These are phyloP conservation scores for Alternaria dauci DNA, from an alignment of 2,329 filamentous ascomycete species.

Conservation along the genomic window DNA sequence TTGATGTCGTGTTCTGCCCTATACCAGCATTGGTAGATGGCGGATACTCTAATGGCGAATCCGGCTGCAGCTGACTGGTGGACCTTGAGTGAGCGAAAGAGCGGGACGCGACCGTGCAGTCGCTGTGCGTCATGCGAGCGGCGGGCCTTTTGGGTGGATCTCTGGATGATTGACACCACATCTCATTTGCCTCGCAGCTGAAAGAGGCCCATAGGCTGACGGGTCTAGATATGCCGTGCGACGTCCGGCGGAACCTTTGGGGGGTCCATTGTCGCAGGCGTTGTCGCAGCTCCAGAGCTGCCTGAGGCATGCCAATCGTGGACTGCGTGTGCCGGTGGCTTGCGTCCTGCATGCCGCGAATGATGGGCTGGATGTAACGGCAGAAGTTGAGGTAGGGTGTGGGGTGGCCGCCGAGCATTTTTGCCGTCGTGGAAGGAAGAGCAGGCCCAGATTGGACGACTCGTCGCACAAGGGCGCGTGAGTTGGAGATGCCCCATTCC, in stretches of 20 bases:
- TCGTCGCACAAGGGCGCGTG: constrained; percentile 10
- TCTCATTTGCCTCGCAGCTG: constrained; percentile 13
- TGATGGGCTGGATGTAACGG: constrained; percentile 11
- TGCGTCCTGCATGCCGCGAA: constrained; percentile 19
- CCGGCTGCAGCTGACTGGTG: constrained; percentile 29
- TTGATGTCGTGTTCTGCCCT: constrained; percentile 28
- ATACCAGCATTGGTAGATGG: constrained; percentile 15
- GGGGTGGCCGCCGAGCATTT: constrained; percentile 2
- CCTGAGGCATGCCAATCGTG: constrained; percentile 13
- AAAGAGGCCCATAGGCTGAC: constrained; percentile 8
- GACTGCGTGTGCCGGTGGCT: constrained; percentile 23
- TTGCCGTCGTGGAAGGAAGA: constrained; percentile 3
- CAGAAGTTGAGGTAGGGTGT: constrained; percentile 17
- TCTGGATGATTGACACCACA: constrained; percentile 15
- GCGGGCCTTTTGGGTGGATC: constrained; percentile 11
- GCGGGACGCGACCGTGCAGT: constrained; percentile 20
- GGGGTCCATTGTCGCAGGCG: constrained; percentile 23
- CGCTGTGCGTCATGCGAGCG: constrained; percentile 33
- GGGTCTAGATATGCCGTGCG: constrained; percentile 24
- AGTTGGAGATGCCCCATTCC: constrained; percentile 18
- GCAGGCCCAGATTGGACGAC: constrained; percentile 5
- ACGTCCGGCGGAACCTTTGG: constrained; percentile 29
- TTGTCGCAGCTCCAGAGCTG: constrained; percentile 15
- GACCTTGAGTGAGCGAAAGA: constrained; percentile 12
- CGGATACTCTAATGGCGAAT: constrained; percentile 21